Evolutionary conservation across 1,284 basidiomycete species (phyloP).

Genomic region (Tetrapyrgos nigripes): DNA sequence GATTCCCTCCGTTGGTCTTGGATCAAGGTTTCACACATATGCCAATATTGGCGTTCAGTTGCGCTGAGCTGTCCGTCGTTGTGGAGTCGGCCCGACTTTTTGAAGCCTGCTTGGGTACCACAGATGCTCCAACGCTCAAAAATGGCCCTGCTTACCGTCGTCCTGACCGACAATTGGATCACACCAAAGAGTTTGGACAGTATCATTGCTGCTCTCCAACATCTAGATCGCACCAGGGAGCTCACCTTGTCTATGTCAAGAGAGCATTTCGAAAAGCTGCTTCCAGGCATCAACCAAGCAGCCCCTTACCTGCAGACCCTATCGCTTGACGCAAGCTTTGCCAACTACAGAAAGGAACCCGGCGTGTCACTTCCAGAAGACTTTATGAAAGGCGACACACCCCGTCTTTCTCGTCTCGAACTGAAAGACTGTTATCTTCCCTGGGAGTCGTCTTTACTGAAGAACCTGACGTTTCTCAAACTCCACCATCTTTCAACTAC

Average conservation of each 20-base stretch:
- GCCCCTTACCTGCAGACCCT: slow-evolving; percentile 16
- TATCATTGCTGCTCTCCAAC: slow-evolving; percentile 11
- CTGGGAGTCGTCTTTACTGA: slow-evolving; percentile 30
- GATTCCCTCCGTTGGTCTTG: slow-evolving; percentile 3
- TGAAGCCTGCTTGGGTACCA: slow-evolving; percentile 11
- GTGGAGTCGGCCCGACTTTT: slow-evolving; percentile 18
- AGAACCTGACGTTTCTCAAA: slow-evolving; percentile 30
- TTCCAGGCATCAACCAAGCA: slow-evolving; percentile 7
- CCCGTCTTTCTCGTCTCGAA: slow-evolving; percentile 35
- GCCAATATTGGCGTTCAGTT: slow-evolving; percentile 14
- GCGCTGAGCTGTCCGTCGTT: slow-evolving; percentile 15
- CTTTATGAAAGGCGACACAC: slow-evolving; percentile 30
- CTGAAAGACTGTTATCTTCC: slow-evolving; percentile 32
- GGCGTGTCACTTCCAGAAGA: slow-evolving; percentile 20
- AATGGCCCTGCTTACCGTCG: slow-evolving; percentile 18
- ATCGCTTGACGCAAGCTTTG: slow-evolving; percentile 9
- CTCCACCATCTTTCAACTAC: slow-evolving; percentile 20
- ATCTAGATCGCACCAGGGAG: slow-evolving; percentile 12
- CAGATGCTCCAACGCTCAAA: slow-evolving; percentile 20
- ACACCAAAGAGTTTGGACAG: slow-evolving; percentile 10
- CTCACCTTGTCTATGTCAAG: slow-evolving; percentile 7
- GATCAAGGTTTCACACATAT: slow-evolving; percentile 18
- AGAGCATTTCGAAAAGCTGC: slow-evolving; percentile 10
- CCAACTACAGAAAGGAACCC: slow-evolving; percentile 13
- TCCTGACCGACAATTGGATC: slow-evolving; percentile 6